Evolutionary conservation across 331 rosid genomes (phyloP), one percentile per base, ranked within the genome.

Genomic region (Saraca asoca): DNA sequence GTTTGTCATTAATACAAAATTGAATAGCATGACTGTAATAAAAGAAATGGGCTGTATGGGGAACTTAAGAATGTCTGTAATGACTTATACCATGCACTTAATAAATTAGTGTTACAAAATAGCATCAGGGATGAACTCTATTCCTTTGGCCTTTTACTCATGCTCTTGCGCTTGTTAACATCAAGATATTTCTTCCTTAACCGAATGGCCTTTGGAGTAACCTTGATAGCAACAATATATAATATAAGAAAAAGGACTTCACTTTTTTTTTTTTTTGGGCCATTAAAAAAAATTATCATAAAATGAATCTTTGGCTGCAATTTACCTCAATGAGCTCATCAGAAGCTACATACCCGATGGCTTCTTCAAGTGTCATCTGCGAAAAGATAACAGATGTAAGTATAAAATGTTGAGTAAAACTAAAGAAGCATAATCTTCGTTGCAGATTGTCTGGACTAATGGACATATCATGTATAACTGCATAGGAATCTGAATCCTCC

Each of bases 341-440:
- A 0, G 98, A 86, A 50, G 96, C 98, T 24, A 93, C 98, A 64
- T 93, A 93, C 3, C 97, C 97, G 49, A 93, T 93, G 54, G 96
- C 98, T 83, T 93, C 98, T 84, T 93, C 98, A 45, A 93, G 97
- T 14, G 88, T 84, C 80, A 93, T 81, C 98, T 90, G 90, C 91
- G 79, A 24, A 60, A 64, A 78, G 12, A 81, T 54, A 63, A 62
- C 44, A 74, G 53, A 70, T 54, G 42, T 72, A 44, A 77, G 79
- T 9, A 68, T 24, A 69, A 19, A 42, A 57, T 41, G 18, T 9
- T 33, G 66, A 5, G 34, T 44, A 70, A 72, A 35, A 49, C 51
- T 37, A 24, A 14, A 61, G 44, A 18, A 53, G 12, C 33, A 38
- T 56, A 12, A 19, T 68, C 62, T 14, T 24, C 18, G 61, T 72